A percentile compares a stretch with the other conserved stretches of the same genome.
Evolutionary conservation across 768 basidiomycete genomes (phyloP).

Genomic region (Psilocybe sp.): DNA sequence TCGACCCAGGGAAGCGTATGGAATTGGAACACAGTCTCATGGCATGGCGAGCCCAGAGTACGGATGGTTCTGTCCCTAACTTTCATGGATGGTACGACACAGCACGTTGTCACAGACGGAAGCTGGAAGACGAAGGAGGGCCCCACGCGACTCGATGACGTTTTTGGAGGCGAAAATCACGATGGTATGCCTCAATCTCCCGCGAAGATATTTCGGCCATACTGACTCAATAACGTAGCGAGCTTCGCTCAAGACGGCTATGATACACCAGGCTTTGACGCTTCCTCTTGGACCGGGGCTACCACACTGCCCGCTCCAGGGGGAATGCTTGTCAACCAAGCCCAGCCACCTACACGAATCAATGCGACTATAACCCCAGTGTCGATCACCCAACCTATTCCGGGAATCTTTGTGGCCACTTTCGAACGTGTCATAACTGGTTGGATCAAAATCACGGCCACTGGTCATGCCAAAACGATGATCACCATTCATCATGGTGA

Average conservation of each 20-base stretch:
- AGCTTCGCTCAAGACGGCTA: constrained; percentile 19
- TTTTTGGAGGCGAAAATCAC: constrained; percentile 29
- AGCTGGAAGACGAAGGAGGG: constrained; percentile 24
- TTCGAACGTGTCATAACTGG: constrained; percentile 26
- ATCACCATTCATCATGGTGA: constrained; percentile 28
- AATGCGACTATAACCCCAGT: constrained; percentile 18
- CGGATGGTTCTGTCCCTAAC: constrained; percentile 21
- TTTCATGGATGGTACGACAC: constrained; percentile 20
- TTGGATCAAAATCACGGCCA: constrained; percentile 23
- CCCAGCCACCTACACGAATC: constrained; percentile 24
- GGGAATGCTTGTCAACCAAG: constrained; percentile 18
- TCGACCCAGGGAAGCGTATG: constrained; percentile 27
- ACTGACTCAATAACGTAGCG: constrained; percentile 9
- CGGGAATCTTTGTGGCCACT: constrained; percentile 20
- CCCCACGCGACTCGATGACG: constrained; percentile 25
- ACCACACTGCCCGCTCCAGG: constrained; percentile 17
- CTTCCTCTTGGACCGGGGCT: constrained; percentile 18
- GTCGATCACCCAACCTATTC: constrained; percentile 20
- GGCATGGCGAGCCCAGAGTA: constrained; percentile 26
- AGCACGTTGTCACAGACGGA: constrained; percentile 16
- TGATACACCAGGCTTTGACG: constrained; percentile 17
- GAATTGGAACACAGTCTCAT: constrained; percentile 26
- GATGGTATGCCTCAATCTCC: constrained; percentile 18
- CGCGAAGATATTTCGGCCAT: background rate
- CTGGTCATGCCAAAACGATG: constrained; percentile 21